Base-by-base conservation (phyloP, 129 eudicot genomes). In the Pittosporum tobira region DNA sequence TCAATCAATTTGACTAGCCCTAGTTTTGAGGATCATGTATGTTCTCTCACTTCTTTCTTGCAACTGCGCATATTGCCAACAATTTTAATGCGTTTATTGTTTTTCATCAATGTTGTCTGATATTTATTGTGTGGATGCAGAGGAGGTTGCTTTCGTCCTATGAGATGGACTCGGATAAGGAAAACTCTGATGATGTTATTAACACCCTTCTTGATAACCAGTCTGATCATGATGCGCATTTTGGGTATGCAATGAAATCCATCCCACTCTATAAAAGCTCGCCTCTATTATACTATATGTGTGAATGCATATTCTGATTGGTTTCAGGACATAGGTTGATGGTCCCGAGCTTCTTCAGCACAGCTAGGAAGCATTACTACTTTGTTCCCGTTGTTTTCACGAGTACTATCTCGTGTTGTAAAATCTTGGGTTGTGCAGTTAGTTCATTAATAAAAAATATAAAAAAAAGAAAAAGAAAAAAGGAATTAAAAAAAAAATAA, bases 21-120 rank as follows among this genome's bases (percentile, higher is more conserved):
- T 36, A 77, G 81, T 68, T 91, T 87, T 61, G 99, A 91, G 78
- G 81, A 86, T 53, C 94, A 83, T 81, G 99, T 84, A 87, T 78
- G 99, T 72, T 44, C 31, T 42, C 45, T 54, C 30, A 52, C 36
- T 2, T 64, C 6, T n/a, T 5, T 26, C 38, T 48, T 26, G 40
- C 2, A 58, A 16, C 16, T 27, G 49, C 2, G 8, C 61, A 1
- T 19, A 8, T 15, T 11, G 23, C 19, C 38, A 30, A 30, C 36
- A 5, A 10, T n/a, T 18, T 4, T 29, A 15, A 28, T n/a, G n/a
- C n/a, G 22, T 54, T 7, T 29, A 8, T 54, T 0, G 6, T 16
- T 19, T n/a, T 55, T 30, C 31, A 20, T 31, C n/a, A 56, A 44
- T 8, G 30, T 26, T 55, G 55, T 73, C 57, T 77, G 9, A 6